A percentile compares a stretch with the other conserved stretches of the same genome.
phyloP scores from a whole-genome alignment of 1,284 basidiomycete genomes.

The Ganoderma leucocontextum region DNA sequence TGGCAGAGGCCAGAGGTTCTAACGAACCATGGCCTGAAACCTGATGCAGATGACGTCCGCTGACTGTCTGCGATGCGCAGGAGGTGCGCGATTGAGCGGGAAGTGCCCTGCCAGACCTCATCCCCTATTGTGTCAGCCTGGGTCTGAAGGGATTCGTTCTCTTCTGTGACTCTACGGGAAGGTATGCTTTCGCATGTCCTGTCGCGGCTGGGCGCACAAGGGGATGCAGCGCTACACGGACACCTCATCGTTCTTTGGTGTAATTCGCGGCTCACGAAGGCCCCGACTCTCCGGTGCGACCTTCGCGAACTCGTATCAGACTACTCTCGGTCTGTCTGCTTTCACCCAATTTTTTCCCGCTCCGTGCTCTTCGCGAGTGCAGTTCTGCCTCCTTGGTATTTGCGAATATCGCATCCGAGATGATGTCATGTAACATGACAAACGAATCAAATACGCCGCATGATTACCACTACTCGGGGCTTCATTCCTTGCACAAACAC shows the following conservation, averaged over 20 bases:
- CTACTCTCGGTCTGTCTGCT: slow-evolving; percentile 1
- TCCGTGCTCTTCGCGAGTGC: slow-evolving; percentile 9
- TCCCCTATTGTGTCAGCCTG: neutral
- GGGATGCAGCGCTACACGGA: neutral
- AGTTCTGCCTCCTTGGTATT: neutral
- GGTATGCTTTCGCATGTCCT: neutral
- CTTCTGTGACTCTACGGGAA: neutral
- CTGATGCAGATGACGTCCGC: too few species aligned
- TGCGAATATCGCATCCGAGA: neutral
- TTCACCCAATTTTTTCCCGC: neutral
- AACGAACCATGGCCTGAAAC: too few species aligned
- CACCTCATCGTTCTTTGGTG: neutral
- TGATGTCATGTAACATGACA: neutral
- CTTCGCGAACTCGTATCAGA: neutral
- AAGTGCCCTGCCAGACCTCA: too few species aligned
- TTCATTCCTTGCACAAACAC: too few species aligned
- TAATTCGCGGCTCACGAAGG: neutral
- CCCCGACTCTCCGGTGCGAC: neutral
- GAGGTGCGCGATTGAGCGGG: too few species aligned
- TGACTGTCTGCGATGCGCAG: too few species aligned
- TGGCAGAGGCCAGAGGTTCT: too few species aligned
- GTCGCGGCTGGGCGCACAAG: neutral
- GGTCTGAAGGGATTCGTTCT: neutral
- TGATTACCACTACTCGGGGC: too few species aligned
- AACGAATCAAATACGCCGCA: too few species aligned